Evolutionary conservation across 371 early-diverging fungal genomes (phyloP), one percentile per base, ranked within the genome.

Genomic region (Actinomortierella ambigua): DNA sequence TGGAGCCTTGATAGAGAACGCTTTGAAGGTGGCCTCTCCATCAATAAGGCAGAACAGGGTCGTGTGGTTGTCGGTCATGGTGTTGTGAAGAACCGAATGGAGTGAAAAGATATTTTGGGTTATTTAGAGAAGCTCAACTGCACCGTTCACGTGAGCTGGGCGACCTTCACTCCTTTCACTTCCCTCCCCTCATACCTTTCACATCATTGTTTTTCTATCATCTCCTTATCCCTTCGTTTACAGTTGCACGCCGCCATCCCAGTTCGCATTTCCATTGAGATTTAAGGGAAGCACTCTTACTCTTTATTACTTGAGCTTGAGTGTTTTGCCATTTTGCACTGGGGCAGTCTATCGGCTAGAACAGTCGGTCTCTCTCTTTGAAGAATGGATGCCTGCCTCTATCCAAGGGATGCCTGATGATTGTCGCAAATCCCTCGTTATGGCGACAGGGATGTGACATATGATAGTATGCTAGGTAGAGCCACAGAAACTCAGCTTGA

Each of bases 321-420:
- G 26, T 50, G 50, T 50, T 50, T 24, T 50, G 26, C 50, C 50
- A 50, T 50, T 50, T 50, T n/a, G 50, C 50, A 24, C 50, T 50
- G 50, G 27, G 50, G n/a, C 27, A 27, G 26, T 50, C 26, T 50
- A 50, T 50, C 50, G 50, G 50, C 50, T 50, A 22, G 50, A 23
- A 17, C 50, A 50, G 26, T 3, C 27, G n/a, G 50, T 22, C 27
- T 27, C 50, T 27, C 27, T 27, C 24, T 50, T 3, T 24, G 50
- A 3, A 50, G 50, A 24, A 27, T 50, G 50, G 50, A 50, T 50
- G 50, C 8, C 50, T 50, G 50, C 50, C 27, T 7, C 50, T 50
- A 50, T 50, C 50, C 22, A 22, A 26, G 20, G 17, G 50, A 50
- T 26, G 3, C 27, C 50, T 50, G 5, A 8, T 23, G 17, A 22